Evolutionary conservation across 83 land plant genomes (phyloP).

Genomic region (Thuja plicata): DNA sequence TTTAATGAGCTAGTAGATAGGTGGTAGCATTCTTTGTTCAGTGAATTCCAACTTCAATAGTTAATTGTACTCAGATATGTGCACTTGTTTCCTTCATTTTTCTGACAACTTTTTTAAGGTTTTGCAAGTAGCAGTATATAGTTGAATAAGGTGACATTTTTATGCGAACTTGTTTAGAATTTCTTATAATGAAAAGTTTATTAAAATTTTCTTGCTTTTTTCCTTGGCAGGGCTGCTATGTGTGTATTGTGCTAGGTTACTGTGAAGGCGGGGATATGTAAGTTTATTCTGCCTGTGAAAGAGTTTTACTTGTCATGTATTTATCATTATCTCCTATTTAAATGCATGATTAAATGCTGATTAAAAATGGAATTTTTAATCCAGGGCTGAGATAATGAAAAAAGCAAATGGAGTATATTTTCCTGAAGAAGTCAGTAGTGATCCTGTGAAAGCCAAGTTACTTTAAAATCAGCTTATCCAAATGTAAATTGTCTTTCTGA

Average conservation of each 20-base stretch:
- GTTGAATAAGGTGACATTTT: background rate
- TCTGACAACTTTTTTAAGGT: background rate
- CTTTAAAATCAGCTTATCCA: background rate
- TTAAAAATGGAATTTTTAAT: background rate
- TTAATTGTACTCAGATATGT: background rate
- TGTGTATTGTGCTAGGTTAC: constrained; percentile 90
- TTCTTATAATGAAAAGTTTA: background rate
- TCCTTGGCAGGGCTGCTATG: constrained; percentile 85
- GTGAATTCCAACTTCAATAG: background rate
- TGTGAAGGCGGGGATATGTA: constrained; percentile 99
- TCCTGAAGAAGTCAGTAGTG: constrained; percentile 76
- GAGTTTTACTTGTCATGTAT: background rate
- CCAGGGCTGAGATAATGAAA: constrained; percentile 88
- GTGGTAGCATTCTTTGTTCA: background rate
- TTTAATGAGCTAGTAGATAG: background rate
- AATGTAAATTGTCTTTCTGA: constrained; percentile 3
- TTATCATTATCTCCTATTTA: background rate
- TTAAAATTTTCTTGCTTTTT: background rate
- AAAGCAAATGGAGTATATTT: constrained; percentile 78
- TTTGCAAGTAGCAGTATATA: background rate
- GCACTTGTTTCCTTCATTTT: background rate
- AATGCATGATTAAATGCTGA: background rate
- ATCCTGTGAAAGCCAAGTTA: background rate
- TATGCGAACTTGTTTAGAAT: background rate
- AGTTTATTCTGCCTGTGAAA: constrained; percentile 27